These are phyloP conservation scores for Kazachstania sp. DNA, from an alignment of 1,139 yeast species.

Conservation along the genomic window DNA sequence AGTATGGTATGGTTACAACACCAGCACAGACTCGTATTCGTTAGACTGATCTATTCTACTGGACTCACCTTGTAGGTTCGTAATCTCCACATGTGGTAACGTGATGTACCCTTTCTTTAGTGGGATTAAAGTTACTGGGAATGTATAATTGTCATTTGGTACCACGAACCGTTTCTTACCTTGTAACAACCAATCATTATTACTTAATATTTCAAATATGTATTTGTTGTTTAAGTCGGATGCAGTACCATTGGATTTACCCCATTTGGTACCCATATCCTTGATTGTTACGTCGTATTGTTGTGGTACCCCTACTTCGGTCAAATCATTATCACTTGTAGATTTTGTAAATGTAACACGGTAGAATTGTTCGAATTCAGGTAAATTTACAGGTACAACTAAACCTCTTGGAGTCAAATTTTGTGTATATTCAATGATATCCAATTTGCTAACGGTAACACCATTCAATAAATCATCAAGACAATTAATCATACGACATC, in stretches of 20 bases:
- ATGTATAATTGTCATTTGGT: constrained; percentile 12
- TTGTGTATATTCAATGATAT: constrained; percentile 14
- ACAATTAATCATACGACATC: constrained; percentile 13
- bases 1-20: constrained; percentile 23
- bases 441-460: constrained; percentile 15
- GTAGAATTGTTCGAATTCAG: constrained; percentile 20
- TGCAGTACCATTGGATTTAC: neutral
- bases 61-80: constrained; percentile 28
- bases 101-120: constrained; percentile 63
- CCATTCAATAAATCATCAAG: constrained; percentile 14
- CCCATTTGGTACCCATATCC: constrained; percentile 20
- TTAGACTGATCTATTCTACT: constrained; percentile 61
- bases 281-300: constrained; percentile 14
- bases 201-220: constrained; percentile 20
- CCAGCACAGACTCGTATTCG: constrained; percentile 57
- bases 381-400: constrained; percentile 26
- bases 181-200: constrained; percentile 29
- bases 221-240: constrained; percentile 5
- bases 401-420: constrained; percentile 15
- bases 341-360: constrained; percentile 13
- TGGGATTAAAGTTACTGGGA: constrained; percentile 55
- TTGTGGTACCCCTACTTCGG: constrained; percentile 19
- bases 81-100: constrained; percentile 56
- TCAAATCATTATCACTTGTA: neutral
- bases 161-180: constrained; percentile 25